These are phyloP conservation scores for Erodium moschatum DNA, from an alignment of 441 rosid species.

Conservation along the genomic window DNA sequence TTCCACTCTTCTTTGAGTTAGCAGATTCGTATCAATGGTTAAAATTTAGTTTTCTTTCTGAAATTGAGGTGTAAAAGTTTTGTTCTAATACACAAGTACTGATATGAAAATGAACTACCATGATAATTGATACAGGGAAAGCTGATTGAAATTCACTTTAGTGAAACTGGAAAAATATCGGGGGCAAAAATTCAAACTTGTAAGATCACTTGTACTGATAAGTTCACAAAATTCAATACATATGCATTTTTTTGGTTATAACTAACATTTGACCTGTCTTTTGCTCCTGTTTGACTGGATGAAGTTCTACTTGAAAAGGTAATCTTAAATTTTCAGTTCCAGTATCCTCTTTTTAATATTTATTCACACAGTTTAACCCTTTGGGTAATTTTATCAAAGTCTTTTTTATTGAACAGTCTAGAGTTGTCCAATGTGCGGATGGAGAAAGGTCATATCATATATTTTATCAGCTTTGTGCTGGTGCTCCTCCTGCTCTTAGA, in stretches of 20 bases:
- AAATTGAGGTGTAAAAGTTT: neutral
- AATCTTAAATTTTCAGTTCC: slow-evolving; percentile 23
- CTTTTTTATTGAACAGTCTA: slow-evolving; percentile 55
- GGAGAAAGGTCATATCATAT: slow-evolving; percentile 99
- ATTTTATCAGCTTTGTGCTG: slow-evolving; percentile 98
- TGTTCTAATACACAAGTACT: slow-evolving; percentile 19
- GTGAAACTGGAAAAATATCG: slow-evolving; percentile 93
- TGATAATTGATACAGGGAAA: slow-evolving; percentile 83
- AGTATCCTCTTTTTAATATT: slow-evolving; percentile 6
- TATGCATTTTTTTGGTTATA: slow-evolving; percentile 10
- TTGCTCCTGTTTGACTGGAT: slow-evolving; percentile 23
- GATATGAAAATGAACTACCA: slow-evolving; percentile 21
- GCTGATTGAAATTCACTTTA: slow-evolving; percentile 90
- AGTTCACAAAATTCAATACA: slow-evolving; percentile 9
- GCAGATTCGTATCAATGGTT: slow-evolving; percentile 5
- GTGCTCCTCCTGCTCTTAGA: slow-evolving; percentile 66
- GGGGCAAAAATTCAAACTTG: slow-evolving; percentile 98
- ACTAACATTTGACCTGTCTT: slow-evolving; percentile 32
- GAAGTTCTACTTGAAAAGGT: slow-evolving; percentile 99
- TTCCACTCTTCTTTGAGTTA: neutral
- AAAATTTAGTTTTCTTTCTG: neutral
- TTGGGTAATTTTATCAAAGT: slow-evolving; percentile 18
- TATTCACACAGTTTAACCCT: slow-evolving; percentile 4
- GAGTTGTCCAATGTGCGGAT: slow-evolving; percentile 93
- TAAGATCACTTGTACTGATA: slow-evolving; percentile 37